phyloP scores from a whole-genome alignment of 768 basidiomycete species.

The Chiua virens region DNA sequence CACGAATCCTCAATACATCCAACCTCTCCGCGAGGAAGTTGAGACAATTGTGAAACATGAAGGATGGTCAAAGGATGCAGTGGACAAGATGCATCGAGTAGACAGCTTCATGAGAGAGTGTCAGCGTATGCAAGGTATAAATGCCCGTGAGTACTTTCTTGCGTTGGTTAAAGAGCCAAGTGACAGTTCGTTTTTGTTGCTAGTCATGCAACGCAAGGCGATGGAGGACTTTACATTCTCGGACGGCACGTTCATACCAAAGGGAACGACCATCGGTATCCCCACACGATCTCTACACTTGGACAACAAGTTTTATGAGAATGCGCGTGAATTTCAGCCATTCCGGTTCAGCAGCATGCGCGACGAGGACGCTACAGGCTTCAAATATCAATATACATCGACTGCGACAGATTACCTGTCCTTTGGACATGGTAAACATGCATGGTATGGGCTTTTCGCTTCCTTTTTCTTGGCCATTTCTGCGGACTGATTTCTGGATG shows the following conservation, averaged over 20 bases:
- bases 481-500: no score
- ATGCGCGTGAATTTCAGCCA: slow-evolving; percentile 41
- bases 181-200: slow-evolving; percentile 14
- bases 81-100: slow-evolving; percentile 34
- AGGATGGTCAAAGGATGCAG: slow-evolving; percentile 23
- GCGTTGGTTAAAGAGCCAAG: slow-evolving; percentile 11
- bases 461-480: no score
- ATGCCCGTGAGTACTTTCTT: slow-evolving; percentile 13
- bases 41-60: slow-evolving; percentile 26
- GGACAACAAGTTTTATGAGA: slow-evolving; percentile 26
- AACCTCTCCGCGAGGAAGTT: slow-evolving; percentile 37
- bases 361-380: slow-evolving; percentile 30
- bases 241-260: slow-evolving; percentile 30
- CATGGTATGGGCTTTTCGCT: slow-evolving; percentile 4
- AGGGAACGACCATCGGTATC: slow-evolving; percentile 28
- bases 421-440: slow-evolving; percentile 35
- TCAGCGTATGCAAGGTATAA: slow-evolving; percentile 29
- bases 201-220: slow-evolving; percentile 29
- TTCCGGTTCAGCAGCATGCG: slow-evolving; percentile 20
- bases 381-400: slow-evolving; percentile 35
- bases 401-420: slow-evolving; percentile 32
- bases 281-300: slow-evolving; percentile 20
- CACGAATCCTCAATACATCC: slow-evolving; percentile 32
- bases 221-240: slow-evolving; percentile 31
- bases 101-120: slow-evolving; percentile 43